Evolutionary conservation across 345 rosid species (phyloP).

Genomic region (Rhodomyrtus tomentosa): DNA sequence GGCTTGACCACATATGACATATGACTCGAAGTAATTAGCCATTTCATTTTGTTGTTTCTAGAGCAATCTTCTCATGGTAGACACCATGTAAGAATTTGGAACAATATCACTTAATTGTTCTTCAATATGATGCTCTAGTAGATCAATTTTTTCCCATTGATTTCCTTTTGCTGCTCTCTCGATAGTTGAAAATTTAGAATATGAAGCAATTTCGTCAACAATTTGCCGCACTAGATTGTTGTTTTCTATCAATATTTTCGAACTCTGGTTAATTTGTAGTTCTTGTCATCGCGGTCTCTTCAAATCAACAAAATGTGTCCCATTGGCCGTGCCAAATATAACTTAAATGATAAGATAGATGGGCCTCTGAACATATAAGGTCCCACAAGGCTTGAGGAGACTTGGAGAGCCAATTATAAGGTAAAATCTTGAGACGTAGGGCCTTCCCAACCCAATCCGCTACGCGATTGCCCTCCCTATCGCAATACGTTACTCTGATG

Average conservation of each 20-base stretch:
- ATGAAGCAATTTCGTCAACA: background rate
- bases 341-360: too few relatives aligned
- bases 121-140: background rate
- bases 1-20: background rate
- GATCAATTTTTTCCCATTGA: background rate
- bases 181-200: background rate
- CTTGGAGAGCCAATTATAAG: too few relatives aligned
- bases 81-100: background rate
- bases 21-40: background rate
- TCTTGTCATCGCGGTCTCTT: background rate
- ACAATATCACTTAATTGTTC: background rate
- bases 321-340: background rate
- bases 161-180: background rate
- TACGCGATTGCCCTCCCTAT: too few relatives aligned
- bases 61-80: background rate
- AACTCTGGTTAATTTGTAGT: background rate
- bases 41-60: background rate
- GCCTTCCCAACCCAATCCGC: too few relatives aligned
- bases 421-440: too few relatives aligned
- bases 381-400: too few relatives aligned
- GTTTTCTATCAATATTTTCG: background rate
- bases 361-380: too few relatives aligned
- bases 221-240: background rate
- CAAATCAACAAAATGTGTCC: background rate
- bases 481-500: too few relatives aligned